Conservation (phyloP, 768 basidiomycete species). For the Phlebiopsis gigantea region DNA sequence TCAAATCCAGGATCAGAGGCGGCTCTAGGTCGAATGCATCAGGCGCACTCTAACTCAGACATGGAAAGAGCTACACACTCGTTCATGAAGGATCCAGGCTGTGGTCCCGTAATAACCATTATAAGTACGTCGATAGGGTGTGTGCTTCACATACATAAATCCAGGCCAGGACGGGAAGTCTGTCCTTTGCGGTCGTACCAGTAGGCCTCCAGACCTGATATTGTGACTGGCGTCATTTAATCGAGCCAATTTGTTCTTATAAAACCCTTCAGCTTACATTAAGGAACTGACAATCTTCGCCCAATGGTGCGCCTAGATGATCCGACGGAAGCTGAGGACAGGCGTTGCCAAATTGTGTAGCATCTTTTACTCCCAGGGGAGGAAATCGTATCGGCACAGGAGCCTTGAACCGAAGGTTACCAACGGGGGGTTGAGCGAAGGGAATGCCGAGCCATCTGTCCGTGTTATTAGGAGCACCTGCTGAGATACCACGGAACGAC, state of each 20-base stretch:
- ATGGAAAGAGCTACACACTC: conserved; percentile 30
- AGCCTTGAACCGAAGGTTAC: conserved; percentile 50
- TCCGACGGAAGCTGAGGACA: conserved; percentile 43
- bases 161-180: conserved; percentile 31
- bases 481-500: conserved; percentile 41
- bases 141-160: conserved; percentile 24
- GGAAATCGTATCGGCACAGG: conserved; percentile 37
- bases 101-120: background rate
- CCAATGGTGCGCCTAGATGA: conserved; percentile 36
- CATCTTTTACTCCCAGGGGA: conserved; percentile 31
- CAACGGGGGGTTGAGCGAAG: conserved; percentile 52
- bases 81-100: conserved; percentile 47
- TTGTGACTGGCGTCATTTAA: background rate
- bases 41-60: background rate
- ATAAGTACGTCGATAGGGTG: background rate
- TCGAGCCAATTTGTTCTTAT: background rate
- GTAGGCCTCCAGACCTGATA: conserved; percentile 27
- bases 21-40: conserved; percentile 26
- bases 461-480: conserved; percentile 33
- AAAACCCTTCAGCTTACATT: conserved; percentile 33
- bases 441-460: conserved; percentile 60
- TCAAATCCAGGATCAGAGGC: conserved; percentile 38
- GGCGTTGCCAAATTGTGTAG: conserved; percentile 47
- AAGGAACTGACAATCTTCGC: conserved; percentile 50
- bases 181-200: conserved; percentile 18